Conservation (phyloP, 495 filamentous ascomycete species). For the Trypethelium eluteriae region DNA sequence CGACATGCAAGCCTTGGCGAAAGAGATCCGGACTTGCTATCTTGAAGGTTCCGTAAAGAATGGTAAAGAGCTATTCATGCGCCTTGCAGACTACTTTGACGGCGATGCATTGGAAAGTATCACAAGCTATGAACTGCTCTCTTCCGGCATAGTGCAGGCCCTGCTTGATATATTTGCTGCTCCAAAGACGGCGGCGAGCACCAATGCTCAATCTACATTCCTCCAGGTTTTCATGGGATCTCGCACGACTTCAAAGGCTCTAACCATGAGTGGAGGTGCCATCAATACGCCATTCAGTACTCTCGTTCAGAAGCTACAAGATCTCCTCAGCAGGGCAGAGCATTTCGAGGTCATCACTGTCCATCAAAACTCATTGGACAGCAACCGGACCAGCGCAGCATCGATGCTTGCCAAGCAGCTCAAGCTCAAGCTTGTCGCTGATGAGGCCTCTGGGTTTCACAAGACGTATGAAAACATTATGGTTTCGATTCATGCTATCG, state of each 20-base stretch:
- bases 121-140: constrained; percentile 91
- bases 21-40: constrained; percentile 63
- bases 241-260: constrained; percentile 45
- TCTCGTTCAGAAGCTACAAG: constrained; percentile 88
- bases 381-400: constrained; percentile 81
- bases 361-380: constrained; percentile 85
- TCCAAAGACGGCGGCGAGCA: constrained; percentile 37
- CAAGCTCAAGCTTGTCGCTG: constrained; percentile 77
- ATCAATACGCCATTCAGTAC: constrained; percentile 81
- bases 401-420: constrained; percentile 97
- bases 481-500: constrained; percentile 97
- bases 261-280: constrained; percentile 53
- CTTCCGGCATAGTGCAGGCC: constrained; percentile 77
- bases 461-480: constrained; percentile 81
- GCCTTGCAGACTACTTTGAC: constrained; percentile 79
- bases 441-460: constrained; percentile 84
- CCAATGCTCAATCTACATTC: constrained; percentile 70
- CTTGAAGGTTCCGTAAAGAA: constrained; percentile 45
- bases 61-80: constrained; percentile 61
- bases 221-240: constrained; percentile 90
- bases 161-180: constrained; percentile 76
- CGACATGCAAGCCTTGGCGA: constrained; percentile 62
- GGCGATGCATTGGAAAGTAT: constrained; percentile 82
- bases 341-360: constrained; percentile 97
- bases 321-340: constrained; percentile 89